Base-by-base conservation (phyloP, 1,284 basidiomycete genomes). In the Hortiboletus rubellus region DNA sequence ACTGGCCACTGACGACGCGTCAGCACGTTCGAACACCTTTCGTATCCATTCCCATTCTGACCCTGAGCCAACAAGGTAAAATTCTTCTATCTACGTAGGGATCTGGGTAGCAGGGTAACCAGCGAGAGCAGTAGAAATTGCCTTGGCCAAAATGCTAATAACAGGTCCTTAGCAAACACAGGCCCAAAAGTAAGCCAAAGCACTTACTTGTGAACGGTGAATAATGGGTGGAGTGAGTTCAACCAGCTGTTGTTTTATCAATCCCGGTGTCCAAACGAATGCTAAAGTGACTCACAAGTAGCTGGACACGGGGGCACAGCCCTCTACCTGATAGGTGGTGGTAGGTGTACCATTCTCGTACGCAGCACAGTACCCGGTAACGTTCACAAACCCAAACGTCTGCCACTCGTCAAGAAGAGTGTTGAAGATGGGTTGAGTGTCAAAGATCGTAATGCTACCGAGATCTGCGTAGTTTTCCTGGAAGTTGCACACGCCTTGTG, bases 241-340 rank as follows among this genome's bases (percentile, higher is more conserved):
- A 84, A 61, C 82, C 82, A 84, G 68, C 81, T 84, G 53, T 45
- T 1, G 9, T 36, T 31, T 31, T 0, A 14, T 58, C 30, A 58
- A 48, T 47, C 40, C 3, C 22, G 22, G 8, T 7, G 15, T 30
- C 7, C 24, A 47, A 31, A 9, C 38, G 4, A 15, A 50, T 17
- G 37, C 7, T 7, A 22, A 17, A 27, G 7, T 2, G 7, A 76
- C 83, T 71, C 66, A 85, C 85, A 86, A 86, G 66, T 86, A 86
- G 49, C 74, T 84, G 17, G 82, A 82, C 43, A 84, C 83, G 4
- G 84, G 85, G 8, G 82, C 84, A 68, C 82, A 86, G 1, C 79
- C 79, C 9, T 75, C 67, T 9, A 79, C 74, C 67, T 86, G 82
- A 33, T 82, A 83, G 18, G 79, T 81, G 49, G 57, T 62, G 7